Evolutionary conservation across 495 filamentous ascomycete genomes (phyloP).

Genomic region (Penicillium waksmanii): DNA sequence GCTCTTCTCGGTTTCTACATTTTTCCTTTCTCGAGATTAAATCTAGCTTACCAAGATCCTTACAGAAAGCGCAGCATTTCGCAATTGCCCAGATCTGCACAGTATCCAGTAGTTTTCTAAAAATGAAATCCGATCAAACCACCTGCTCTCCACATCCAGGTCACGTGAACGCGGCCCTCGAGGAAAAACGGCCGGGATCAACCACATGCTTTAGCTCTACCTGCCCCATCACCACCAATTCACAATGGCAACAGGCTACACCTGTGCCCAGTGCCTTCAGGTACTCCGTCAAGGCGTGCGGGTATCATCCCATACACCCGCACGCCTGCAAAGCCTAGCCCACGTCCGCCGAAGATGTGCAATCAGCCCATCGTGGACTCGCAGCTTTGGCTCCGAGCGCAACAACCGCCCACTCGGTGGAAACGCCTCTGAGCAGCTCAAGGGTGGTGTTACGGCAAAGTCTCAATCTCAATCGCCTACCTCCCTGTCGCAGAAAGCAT

Average conservation of each 20-base stretch:
- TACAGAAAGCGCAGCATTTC: too few relatives aligned
- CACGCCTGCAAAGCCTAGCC: conserved; percentile 29
- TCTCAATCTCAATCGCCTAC: conserved; percentile 9
- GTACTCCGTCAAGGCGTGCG: conserved; percentile 34
- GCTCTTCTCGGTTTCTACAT: too few relatives aligned
- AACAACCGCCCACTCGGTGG: conserved; percentile 24
- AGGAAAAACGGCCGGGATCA: conserved; percentile 23
- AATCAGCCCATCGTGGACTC: conserved; percentile 31
- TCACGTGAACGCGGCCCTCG: conserved; percentile 21
- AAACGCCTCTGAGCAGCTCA: conserved; percentile 21
- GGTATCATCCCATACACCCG: conserved; percentile 14
- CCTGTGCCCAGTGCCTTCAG: conserved; percentile 48
- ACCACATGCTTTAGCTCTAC: conserved; percentile 4
- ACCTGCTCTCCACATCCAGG: not conserved
- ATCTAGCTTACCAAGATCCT: too few relatives aligned
- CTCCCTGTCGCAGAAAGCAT: conserved; percentile 30
- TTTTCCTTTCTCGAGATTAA: too few relatives aligned
- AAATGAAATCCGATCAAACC: too few relatives aligned
- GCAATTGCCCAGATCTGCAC: too few relatives aligned
- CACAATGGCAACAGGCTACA: conserved; percentile 47
- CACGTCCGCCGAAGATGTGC: conserved; percentile 31
- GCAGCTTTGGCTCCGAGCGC: conserved; percentile 38
- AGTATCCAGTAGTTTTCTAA: too few relatives aligned
- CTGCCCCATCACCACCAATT: conserved; percentile 17
- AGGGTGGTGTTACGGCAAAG: conserved; percentile 18